Conservation (phyloP, 2,329 filamentous ascomycete genomes). For the Nectriaceae sp. region DNA sequence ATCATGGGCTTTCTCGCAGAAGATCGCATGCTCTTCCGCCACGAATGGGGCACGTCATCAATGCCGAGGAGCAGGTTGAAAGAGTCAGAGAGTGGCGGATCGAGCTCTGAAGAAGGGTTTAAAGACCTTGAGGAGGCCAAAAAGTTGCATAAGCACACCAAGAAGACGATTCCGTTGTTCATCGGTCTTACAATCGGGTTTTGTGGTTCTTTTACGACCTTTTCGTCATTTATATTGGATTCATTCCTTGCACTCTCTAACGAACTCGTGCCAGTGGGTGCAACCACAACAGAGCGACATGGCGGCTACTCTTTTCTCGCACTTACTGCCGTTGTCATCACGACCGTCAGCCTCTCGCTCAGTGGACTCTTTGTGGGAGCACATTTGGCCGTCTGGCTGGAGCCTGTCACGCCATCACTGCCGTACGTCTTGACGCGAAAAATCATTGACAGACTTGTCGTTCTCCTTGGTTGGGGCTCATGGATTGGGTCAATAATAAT, state of each 20-base stretch:
- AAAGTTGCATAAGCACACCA: conserved; percentile 62
- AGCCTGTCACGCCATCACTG: conserved; percentile 60
- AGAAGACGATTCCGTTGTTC: conserved; percentile 88
- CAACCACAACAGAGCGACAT: conserved; percentile 51
- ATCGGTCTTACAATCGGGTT: conserved; percentile 85
- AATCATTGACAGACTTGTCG: conserved; percentile 63
- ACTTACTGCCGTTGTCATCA: conserved; percentile 71
- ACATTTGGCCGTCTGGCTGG: conserved; percentile 68
- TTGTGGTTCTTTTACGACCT: conserved; percentile 87
- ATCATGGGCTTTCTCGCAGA: conserved; percentile 85
- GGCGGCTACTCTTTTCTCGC: conserved; percentile 85
- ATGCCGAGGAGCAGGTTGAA: conserved; percentile 28
- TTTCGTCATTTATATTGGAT: conserved; percentile 83
- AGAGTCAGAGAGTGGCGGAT: conserved; percentile 39
- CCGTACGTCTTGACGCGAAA: conserved; percentile 58
- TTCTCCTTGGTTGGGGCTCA: conserved; percentile 68
- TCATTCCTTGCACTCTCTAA: conserved; percentile 81
- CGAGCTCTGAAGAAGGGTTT: conserved; percentile 11
- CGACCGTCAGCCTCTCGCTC: conserved; percentile 71
- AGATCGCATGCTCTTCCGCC: conserved; percentile 72
- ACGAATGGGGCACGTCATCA: conserved; percentile 59
- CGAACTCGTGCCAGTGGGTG: conserved; percentile 52
- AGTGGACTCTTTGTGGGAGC: conserved; percentile 70
- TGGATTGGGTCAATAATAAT: conserved; percentile 81
- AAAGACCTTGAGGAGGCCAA: conserved; percentile 47